A percentile compares a stretch with the other conserved stretches of the same genome.
phyloP scores from a whole-genome alignment of 805 yeast genomes.

The Yamadazyma sp. region DNA sequence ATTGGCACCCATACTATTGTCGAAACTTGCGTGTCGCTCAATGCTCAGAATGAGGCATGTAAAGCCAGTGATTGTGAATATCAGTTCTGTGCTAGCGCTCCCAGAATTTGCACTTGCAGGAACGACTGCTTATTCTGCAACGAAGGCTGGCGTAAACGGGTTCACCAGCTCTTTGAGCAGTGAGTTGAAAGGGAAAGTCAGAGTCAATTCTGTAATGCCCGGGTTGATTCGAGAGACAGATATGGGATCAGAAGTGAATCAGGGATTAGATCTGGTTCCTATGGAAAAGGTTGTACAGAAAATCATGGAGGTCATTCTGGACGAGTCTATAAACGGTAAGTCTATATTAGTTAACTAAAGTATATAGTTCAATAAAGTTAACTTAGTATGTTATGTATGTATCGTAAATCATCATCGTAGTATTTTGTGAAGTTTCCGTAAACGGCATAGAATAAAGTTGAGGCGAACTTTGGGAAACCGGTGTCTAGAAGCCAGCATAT shows the following conservation, averaged over 20 bases:
- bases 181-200: constrained; percentile 56
- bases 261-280: constrained; percentile 22
- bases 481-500: constrained; percentile 13
- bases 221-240: constrained; percentile 67
- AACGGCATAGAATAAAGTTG: constrained; percentile 5
- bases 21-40: constrained; percentile 50
- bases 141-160: constrained; percentile 69
- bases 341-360: constrained; percentile 10
- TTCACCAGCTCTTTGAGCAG: constrained; percentile 58
- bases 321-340: constrained; percentile 31
- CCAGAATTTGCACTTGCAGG: constrained; percentile 46
- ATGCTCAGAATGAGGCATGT: constrained; percentile 42
- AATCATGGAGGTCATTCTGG: constrained; percentile 21
- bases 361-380: neutral
- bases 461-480: neutral
- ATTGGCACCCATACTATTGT: constrained; percentile 57
- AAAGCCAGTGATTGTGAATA: constrained; percentile 50
- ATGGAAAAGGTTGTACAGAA: constrained; percentile 29
- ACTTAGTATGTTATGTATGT: constrained; percentile 1
- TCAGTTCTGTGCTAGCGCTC: constrained; percentile 63
- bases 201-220: constrained; percentile 68
- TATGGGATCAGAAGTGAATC: constrained; percentile 48
- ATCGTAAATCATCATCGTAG: constrained; percentile 10
- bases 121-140: constrained; percentile 63
- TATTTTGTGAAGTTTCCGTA: constrained; percentile 12